Conservation (phyloP, 176 grass and related monocot species). For the Hordeum marinum region DNA sequence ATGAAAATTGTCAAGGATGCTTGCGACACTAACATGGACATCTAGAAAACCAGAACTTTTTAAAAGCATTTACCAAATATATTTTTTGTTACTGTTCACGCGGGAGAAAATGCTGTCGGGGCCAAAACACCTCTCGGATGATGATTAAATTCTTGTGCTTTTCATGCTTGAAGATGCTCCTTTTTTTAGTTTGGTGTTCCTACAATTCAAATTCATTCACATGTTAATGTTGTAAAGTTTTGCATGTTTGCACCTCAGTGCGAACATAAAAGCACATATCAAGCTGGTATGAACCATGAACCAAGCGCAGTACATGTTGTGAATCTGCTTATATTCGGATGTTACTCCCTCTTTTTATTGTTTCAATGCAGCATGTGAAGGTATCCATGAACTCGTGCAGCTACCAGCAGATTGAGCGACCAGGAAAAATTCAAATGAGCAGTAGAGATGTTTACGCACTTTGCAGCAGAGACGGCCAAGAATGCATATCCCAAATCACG, state of each 20-base stretch:
- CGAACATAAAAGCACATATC: conserved; percentile 75
- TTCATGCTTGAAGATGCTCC: too few relatives aligned
- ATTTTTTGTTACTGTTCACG: too few relatives aligned
- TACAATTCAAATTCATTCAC: background rate
- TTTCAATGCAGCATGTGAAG: conserved; percentile 58
- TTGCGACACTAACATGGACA: too few relatives aligned
- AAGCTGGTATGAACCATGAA: conserved; percentile 52
- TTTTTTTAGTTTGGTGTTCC: too few relatives aligned
- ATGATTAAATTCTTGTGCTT: too few relatives aligned
- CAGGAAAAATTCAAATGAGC: background rate
- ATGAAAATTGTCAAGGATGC: too few relatives aligned
- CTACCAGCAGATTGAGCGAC: conserved; percentile 42
- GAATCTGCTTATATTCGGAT: background rate
- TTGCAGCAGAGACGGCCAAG: background rate
- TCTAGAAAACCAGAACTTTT: too few relatives aligned
- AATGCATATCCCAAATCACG: background rate
- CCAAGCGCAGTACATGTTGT: background rate
- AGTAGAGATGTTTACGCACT: background rate
- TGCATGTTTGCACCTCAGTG: background rate
- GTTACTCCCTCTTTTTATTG: background rate
- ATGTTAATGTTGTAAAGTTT: background rate
- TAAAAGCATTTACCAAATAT: too few relatives aligned
- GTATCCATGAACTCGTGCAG: conserved; percentile 63
- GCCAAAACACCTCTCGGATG: too few relatives aligned
- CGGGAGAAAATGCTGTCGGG: too few relatives aligned